phyloP scores from a whole-genome alignment of 2,329 filamentous ascomycete species.

The Talaromyces sp. region DNA sequence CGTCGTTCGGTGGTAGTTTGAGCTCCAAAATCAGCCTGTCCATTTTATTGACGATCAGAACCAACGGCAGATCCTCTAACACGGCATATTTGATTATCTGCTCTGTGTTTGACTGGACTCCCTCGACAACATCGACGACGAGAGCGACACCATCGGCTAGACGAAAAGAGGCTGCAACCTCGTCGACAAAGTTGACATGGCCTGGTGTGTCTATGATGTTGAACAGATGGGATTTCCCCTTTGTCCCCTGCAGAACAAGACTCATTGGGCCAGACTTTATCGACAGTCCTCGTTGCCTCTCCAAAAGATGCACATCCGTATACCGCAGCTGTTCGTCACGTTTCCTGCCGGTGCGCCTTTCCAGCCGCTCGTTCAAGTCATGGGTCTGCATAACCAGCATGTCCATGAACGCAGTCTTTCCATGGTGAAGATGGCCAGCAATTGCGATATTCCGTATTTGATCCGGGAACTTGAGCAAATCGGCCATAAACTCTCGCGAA shows the following conservation, averaged over 20 bases:
- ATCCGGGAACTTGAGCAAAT: conserved; percentile 92
- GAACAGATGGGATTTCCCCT: conserved; percentile 89
- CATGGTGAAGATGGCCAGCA: conserved; percentile 90
- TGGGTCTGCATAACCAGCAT: conserved; percentile 97
- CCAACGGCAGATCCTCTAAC: conserved; percentile 80
- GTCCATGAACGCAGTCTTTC: conserved; percentile 97
- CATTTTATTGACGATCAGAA: conserved; percentile 94
- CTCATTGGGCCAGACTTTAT: conserved; percentile 95
- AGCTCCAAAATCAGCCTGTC: conserved; percentile 91
- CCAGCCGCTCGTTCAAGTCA: conserved; percentile 70
- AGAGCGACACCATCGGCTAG: conserved; percentile 88
- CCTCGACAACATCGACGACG: conserved; percentile 93
- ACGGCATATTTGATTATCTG: conserved; percentile 96
- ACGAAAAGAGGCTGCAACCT: conserved; percentile 82
- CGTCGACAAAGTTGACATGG: conserved; percentile 97
- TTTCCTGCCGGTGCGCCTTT: conserved; percentile 74
- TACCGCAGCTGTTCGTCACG: conserved; percentile 89
- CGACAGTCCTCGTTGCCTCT: conserved; percentile 83
- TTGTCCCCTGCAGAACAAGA: conserved; percentile 77
- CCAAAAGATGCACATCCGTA: conserved; percentile 84
- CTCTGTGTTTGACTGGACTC: conserved; percentile 97
- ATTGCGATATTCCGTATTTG: conserved; percentile 91
- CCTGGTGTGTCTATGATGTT: conserved; percentile 95
- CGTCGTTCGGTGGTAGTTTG: conserved; percentile 87
- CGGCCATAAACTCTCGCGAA: conserved; percentile 86